phyloP scores from a whole-genome alignment of 2,329 filamentous ascomycete species.

The Chaetomiaceae sp. region DNA sequence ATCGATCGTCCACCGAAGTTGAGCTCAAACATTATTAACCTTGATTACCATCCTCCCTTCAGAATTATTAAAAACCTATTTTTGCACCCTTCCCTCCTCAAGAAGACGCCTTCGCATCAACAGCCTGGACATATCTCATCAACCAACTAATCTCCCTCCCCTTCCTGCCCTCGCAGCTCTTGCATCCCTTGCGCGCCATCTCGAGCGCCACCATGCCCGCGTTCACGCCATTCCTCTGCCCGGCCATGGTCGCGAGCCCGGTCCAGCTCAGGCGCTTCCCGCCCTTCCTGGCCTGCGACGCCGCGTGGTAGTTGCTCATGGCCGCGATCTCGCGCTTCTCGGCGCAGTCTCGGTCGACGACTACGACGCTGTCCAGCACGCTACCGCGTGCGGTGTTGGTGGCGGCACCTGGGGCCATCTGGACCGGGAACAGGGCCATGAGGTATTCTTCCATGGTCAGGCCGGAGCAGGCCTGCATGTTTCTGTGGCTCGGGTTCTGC shows the following conservation, averaged over 20 bases:
- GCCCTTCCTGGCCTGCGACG: conserved; percentile 25
- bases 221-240: conserved; percentile 29
- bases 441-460: conserved; percentile 36
- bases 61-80: no score
- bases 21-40: no score
- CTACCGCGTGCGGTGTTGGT: conserved; percentile 2
- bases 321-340: conserved; percentile 41
- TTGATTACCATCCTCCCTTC: no score
- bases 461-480: conserved; percentile 5
- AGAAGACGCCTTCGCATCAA: neutral
- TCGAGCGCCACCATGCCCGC: conserved; percentile 35
- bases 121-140: conserved; percentile 24
- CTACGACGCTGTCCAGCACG: conserved; percentile 34
- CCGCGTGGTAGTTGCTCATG: conserved; percentile 31
- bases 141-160: conserved; percentile 34
- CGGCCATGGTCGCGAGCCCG: conserved; percentile 34
- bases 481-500: neutral
- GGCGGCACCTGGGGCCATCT: conserved; percentile 21
- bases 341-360: conserved; percentile 38
- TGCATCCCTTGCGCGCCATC: conserved; percentile 33
- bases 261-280: conserved; percentile 39
- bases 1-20: no score
- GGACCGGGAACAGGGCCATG: conserved; percentile 34
- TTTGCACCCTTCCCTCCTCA: neutral
- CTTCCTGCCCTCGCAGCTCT: conserved; percentile 31